A percentile compares a stretch with the other conserved stretches of the same genome.
Conservation (phyloP, 768 basidiomycete genomes). For the Lactarius quietus region DNA sequence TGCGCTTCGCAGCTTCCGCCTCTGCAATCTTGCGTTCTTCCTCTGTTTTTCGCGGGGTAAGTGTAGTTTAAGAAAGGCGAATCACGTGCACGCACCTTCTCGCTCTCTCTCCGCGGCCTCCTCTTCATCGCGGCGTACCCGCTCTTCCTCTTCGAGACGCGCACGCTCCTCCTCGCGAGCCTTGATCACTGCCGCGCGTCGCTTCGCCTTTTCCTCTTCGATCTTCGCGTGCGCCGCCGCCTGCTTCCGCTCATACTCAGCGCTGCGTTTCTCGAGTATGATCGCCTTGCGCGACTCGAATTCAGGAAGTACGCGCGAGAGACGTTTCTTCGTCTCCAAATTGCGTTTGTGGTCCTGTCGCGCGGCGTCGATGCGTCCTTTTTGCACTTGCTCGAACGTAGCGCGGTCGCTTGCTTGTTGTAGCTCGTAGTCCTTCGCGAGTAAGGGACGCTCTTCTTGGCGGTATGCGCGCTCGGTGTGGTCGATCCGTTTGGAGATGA, state of each 20-base stretch:
- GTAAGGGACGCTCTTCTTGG: slow-evolving; percentile 85
- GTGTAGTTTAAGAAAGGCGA: slow-evolving; percentile 1
- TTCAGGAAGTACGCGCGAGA: slow-evolving; percentile 71
- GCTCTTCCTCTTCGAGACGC: slow-evolving; percentile 41
- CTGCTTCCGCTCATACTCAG: slow-evolving; percentile 60
- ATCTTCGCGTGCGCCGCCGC: slow-evolving; percentile 64
- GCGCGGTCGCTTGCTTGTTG: slow-evolving; percentile 78
- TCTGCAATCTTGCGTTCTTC: slow-evolving; percentile 31
- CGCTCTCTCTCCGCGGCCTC: slow-evolving; percentile 45
- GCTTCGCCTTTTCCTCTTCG: slow-evolving; percentile 79
- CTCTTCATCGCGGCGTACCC: slow-evolving; percentile 33
- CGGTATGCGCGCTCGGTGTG: slow-evolving; percentile 94
- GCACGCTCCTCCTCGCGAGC: slow-evolving; percentile 55
- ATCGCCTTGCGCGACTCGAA: slow-evolving; percentile 51
- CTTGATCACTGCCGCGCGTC: slow-evolving; percentile 53
- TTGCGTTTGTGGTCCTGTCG: slow-evolving; percentile 59
- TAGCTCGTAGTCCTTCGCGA: slow-evolving; percentile 78
- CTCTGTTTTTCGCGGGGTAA: slow-evolving; percentile 25
- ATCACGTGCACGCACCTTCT: slow-evolving; percentile 49
- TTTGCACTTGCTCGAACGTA: slow-evolving; percentile 62
- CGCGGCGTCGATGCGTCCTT: slow-evolving; percentile 52
- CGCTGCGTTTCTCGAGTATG: slow-evolving; percentile 54
- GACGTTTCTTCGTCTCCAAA: slow-evolving; percentile 68
- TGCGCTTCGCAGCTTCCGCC: slow-evolving; percentile 44
- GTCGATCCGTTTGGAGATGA: slow-evolving; percentile 86